A percentile compares a stretch with the other conserved stretches of the same genome.
These are phyloP conservation scores for Syncephalastrum monosporum DNA, from an alignment of 371 early-diverging fungal genomes.

Conservation along the genomic window DNA sequence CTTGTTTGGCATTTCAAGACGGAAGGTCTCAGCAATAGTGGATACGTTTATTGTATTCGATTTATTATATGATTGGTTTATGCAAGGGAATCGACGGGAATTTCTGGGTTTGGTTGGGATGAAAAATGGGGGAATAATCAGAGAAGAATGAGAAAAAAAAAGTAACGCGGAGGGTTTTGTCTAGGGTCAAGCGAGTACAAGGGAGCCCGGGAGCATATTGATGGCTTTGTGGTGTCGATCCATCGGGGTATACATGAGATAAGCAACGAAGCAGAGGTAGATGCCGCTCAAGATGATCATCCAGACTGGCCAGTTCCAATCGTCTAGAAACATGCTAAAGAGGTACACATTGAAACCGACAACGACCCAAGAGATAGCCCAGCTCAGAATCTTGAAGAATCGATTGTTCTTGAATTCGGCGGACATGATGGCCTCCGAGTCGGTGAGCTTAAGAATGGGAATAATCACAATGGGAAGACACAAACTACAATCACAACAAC, in stretches of 20 bases:
- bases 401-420: constrained; percentile 31
- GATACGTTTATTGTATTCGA: no score
- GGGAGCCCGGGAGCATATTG: no score
- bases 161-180: no score
- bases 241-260: constrained; percentile 18
- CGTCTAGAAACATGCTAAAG: constrained; percentile 27
- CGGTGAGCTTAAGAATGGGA: constrained; percentile 65
- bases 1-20: no score
- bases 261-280: constrained; percentile 19
- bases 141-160: no score
- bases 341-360: constrained; percentile 57
- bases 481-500: constrained; percentile 31
- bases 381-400: constrained; percentile 15
- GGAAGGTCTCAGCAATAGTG: no score
- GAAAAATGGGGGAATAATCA: no score
- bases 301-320: constrained; percentile 10
- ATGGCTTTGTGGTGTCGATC: background rate
- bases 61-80: no score
- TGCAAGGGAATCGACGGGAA: no score
- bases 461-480: constrained; percentile 72
- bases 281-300: constrained; percentile 8
- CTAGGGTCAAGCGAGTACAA: no score
- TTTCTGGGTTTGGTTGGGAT: no score
- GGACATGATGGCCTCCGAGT: constrained; percentile 39
- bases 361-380: constrained; percentile 47